A percentile compares a stretch with the other conserved stretches of the same genome.
Evolutionary conservation across 2,329 filamentous ascomycete species (phyloP).

Genomic region (Alternaria sp.): DNA sequence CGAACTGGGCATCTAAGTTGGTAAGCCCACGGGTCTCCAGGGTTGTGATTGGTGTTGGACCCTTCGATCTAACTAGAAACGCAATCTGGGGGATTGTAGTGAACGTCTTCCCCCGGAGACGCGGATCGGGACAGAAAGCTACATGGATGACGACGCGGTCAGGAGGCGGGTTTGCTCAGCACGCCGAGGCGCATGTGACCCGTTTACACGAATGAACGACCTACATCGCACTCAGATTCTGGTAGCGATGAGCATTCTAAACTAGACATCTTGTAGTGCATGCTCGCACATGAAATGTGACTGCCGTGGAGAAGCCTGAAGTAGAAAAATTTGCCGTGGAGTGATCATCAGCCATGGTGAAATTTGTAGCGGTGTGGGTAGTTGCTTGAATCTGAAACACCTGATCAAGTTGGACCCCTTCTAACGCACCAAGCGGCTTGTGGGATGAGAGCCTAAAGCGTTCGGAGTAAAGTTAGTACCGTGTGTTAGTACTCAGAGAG

Average conservation of each 20-base stretch:
- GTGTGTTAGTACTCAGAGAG: neutral
- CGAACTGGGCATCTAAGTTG: constrained; percentile 16
- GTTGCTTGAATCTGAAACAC: constrained; percentile 16
- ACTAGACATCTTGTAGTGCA: neutral
- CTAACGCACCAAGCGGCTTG: constrained; percentile 11
- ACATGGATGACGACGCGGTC: neutral
- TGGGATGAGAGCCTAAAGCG: constrained; percentile 12
- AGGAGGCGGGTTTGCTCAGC: neutral
- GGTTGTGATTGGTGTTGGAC: constrained; percentile 8
- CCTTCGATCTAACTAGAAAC: neutral
- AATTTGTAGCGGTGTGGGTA: neutral
- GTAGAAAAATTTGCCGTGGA: neutral
- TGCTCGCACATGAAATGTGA: neutral
- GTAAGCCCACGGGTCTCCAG: constrained; percentile 5
- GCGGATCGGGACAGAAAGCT: neutral
- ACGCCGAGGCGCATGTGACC: constrained; percentile 4
- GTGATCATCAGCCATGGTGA: neutral
- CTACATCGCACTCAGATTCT: neutral
- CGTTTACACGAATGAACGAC: neutral
- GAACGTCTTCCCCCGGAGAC: neutral
- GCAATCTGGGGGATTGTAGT: neutral
- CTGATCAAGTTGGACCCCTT: neutral
- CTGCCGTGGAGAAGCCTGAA: neutral
- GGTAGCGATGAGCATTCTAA: neutral
- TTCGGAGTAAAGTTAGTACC: neutral